Evolutionary conservation across 768 basidiomycete genomes (phyloP).

Genomic region (Lentinula guzmanii): DNA sequence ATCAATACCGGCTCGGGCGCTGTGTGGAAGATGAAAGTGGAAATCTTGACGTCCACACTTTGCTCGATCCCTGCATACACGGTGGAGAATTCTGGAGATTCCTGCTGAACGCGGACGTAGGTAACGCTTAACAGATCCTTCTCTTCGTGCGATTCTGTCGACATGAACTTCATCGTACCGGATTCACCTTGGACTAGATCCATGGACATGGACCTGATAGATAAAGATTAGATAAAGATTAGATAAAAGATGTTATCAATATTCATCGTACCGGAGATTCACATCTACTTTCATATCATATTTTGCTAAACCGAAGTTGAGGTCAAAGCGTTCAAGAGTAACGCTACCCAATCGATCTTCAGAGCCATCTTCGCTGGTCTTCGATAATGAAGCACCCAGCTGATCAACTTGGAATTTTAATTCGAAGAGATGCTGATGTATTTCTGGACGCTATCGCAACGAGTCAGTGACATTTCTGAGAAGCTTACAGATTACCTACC

Average conservation of each 20-base stretch:
- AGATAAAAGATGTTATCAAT: not conserved
- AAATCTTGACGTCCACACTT: conserved; percentile 78
- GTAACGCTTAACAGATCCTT: conserved; percentile 71
- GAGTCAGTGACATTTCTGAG: not conserved
- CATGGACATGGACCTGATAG: conserved; percentile 68
- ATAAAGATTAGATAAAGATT: conserved; percentile 8
- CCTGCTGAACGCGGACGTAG: conserved; percentile 75
- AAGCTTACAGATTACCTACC: conserved; percentile 26
- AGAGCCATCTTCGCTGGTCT: conserved; percentile 48
- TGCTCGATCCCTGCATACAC: conserved; percentile 85
- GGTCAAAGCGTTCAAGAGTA: conserved; percentile 68
- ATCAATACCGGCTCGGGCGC: conserved; percentile 88
- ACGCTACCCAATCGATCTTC: conserved; percentile 80
- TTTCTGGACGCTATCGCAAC: conserved; percentile 27
- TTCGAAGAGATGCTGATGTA: conserved; percentile 66
- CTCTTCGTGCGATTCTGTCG: conserved; percentile 40
- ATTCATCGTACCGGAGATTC: conserved; percentile 53
- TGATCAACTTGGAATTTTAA: conserved; percentile 83
- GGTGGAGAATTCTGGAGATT: conserved; percentile 80
- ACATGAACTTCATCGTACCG: conserved; percentile 54
- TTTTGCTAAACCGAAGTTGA: conserved; percentile 70
- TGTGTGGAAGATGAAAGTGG: conserved; percentile 84
- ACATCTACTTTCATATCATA: conserved; percentile 86
- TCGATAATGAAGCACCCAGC: conserved; percentile 74
- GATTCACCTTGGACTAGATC: conserved; percentile 55